Evolutionary conservation across 2,329 filamentous ascomycete genomes (phyloP).

Genomic region (Gremmenia infestans): DNA sequence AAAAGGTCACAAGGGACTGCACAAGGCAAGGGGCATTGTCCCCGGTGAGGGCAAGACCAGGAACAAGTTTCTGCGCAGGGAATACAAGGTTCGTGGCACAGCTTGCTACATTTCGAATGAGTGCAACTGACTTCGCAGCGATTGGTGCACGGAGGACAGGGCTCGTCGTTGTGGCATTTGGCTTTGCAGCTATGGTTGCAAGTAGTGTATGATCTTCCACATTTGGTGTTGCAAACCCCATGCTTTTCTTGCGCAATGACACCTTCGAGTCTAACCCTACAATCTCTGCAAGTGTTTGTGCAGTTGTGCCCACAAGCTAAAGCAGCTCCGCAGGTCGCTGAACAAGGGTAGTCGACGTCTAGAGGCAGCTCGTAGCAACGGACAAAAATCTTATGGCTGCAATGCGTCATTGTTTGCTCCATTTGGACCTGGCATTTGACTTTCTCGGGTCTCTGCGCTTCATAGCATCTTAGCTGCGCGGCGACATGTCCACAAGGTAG

Average conservation of each 20-base stretch:
- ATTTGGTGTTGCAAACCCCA: slow-evolving; percentile 42
- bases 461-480: slow-evolving; percentile 33
- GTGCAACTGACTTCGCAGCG: slow-evolving; percentile 52
- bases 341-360: slow-evolving; percentile 41
- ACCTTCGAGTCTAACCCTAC: slow-evolving; percentile 36
- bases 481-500: slow-evolving; percentile 40
- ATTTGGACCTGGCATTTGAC: slow-evolving; percentile 48
- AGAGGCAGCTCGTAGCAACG: slow-evolving; percentile 46
- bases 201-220: slow-evolving; percentile 45
- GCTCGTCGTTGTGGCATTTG: slow-evolving; percentile 46
- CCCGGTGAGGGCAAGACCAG: slow-evolving; percentile 50
- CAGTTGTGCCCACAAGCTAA: slow-evolving; percentile 58
- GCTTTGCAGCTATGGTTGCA: slow-evolving; percentile 52
- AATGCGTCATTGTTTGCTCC: slow-evolving; percentile 45
- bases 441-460: slow-evolving; percentile 38
- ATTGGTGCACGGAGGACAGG: slow-evolving; percentile 43
- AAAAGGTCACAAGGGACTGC: slow-evolving; percentile 63
- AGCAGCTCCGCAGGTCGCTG: slow-evolving; percentile 38
- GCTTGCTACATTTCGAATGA: slow-evolving; percentile 50
- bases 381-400: slow-evolving; percentile 47
- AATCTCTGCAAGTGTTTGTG: slow-evolving; percentile 42
- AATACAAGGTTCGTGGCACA: slow-evolving; percentile 55
- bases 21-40: slow-evolving; percentile 43
- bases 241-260: slow-evolving; percentile 37
- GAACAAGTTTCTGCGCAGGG: slow-evolving; percentile 56